Base-by-base conservation (phyloP, 441 rosid species). In the Breynia disticha region DNA sequence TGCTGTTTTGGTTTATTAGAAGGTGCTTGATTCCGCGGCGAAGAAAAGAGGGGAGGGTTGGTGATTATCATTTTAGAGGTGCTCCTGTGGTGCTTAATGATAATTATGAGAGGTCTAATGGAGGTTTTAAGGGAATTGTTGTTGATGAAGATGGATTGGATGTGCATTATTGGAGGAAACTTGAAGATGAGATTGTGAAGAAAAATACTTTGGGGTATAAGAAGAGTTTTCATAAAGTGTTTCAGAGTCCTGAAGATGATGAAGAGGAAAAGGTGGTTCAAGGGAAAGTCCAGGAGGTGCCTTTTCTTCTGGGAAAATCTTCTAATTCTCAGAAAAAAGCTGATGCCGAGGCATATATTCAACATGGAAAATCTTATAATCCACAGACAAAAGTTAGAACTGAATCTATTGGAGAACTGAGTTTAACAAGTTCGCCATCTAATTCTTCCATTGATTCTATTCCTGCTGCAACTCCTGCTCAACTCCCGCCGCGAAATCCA, bases 291-390 rank as follows among this genome's bases (percentile, higher is more conserved):
- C 83, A 78, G 24, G 86, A 82, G 65, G 60, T 70, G 52, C 90
- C 84, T 73, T 69, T 86, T 64, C 90, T 84, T 22, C 69, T 80
- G 17, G 94, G 86, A 51, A 75, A 75, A 52, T 85, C 95, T 8
- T 76, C 96, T 0, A 60, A 74, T 67, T 83, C 95, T 24, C 75
- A 83, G 1, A 57, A 59, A 49, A 69, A 55, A 39, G 50, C 67
- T 49, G 75, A 63, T 47, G 69, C 73, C 11, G 72, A 62, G 43
- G 32, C 11, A 28, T 16, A 12, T 2, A 7, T 16, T 5, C 50
- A 9, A 3, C 20, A n/a, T 21, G 11, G 50, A 16, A 9, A 19
- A n/a, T n/a, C n/a, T n/a, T n/a, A n/a, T n/a, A n/a, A n/a, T n/a
- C n/a, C n/a, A n/a, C n/a, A n/a, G n/a, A n/a, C n/a, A n/a, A n/a